Base-by-base conservation (phyloP, 192 early-diverging fungal genomes). In the Backusella westeae region DNA sequence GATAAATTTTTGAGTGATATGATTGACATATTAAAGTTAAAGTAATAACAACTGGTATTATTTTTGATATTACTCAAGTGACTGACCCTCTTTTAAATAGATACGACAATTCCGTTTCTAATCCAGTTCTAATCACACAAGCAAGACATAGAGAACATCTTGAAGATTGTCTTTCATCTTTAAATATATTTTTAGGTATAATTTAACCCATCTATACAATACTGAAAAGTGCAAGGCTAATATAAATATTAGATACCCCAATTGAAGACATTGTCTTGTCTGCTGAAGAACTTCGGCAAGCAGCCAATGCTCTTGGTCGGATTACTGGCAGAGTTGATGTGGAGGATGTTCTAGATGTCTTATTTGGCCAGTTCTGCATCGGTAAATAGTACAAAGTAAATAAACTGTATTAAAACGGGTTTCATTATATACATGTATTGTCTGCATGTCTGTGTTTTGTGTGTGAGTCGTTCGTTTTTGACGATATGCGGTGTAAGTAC, bases 361-460 rank as follows among this genome's bases (percentile, higher is more conserved):
- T 95, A 32, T 95, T 95, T 80, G 81, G 89, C 39, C 84, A 91
- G 67, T 93, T 95, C 68, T 95, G 93, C 72, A 95, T 95, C 49
- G 93, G 93, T 19, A 95, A 95, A 84, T 90, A 81, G 15, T n/a
- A 67, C 19, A 34, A 4, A 67, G 0, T 56, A 9, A 44, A 44
- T 44, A 44, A 17, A 44, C 42, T 44, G 14, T 0, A 21, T 21
- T 49, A 49, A 21, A 49, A 49, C 6, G 0, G 19, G 19, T 49
- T 7, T 49, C 15, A 49, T 21, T 49, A 49, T 49, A 49, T 49
- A n/a, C 19, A 49, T 49, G 6, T 4, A n/a, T 4, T 44, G 42
- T 12, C 14, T 44, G 5, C 15, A 14, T 44, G 15, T 44, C 15
- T 44, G 42, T 44, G 9, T 39, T 17, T 44, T 44, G 15, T 17